Evolutionary conservation across 305 asterid genomes (phyloP).

Genomic region (Fraxinus velutina): DNA sequence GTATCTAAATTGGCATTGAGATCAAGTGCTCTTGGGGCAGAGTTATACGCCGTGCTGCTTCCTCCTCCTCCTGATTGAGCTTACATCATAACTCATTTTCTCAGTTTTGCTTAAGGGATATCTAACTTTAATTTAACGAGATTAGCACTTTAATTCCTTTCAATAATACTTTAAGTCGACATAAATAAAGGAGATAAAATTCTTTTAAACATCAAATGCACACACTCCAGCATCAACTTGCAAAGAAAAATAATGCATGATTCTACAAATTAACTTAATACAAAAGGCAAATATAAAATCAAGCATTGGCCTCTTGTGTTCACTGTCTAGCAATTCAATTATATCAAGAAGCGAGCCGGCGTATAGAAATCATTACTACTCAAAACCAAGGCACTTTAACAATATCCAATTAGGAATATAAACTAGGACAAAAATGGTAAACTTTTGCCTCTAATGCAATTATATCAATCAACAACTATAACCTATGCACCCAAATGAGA

Average conservation of each 20-base stretch:
- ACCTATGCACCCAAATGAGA: constrained; percentile 2
- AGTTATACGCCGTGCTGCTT: constrained; percentile 14
- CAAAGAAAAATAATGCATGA: not conserved
- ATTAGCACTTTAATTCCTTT: not conserved
- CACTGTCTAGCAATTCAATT: not conserved
- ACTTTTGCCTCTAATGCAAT: not conserved
- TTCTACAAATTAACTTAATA: not conserved
- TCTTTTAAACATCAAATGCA: not conserved
- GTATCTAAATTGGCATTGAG: constrained; percentile 43
- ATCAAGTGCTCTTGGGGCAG: constrained; percentile 41
- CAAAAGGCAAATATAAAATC: not conserved
- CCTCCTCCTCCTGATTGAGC: constrained; percentile 42
- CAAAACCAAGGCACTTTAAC: not conserved
- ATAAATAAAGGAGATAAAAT: not conserved
- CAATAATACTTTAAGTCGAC: not conserved
- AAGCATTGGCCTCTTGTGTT: not conserved
- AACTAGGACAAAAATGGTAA: not conserved
- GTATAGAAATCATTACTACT: not conserved
- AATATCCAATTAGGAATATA: not conserved
- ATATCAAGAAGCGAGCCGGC: not conserved
- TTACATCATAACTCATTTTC: constrained; percentile 25
- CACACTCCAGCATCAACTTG: not conserved
- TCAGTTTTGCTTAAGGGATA: not conserved
- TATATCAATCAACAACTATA: not conserved
- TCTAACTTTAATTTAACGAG: constrained; percentile 5